These are phyloP conservation scores for Maudiozyma serrabonitensis DNA, from an alignment of 805 yeast species.

Conservation along the genomic window DNA sequence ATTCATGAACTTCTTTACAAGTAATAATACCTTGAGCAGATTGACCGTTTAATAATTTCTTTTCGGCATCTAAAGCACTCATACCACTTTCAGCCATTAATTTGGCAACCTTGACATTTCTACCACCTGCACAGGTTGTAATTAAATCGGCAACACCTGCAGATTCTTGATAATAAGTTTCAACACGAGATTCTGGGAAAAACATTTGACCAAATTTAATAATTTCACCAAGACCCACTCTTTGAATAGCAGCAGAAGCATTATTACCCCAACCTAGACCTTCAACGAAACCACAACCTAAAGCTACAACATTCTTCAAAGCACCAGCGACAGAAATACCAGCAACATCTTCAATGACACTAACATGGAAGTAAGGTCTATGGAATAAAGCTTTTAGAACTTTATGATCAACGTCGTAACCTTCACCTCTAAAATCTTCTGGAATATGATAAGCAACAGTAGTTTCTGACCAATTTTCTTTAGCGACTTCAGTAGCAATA, in stretches of 20 bases:
- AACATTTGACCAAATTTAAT: constrained; percentile 75
- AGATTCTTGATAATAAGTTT: constrained; percentile 84
- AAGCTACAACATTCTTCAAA: constrained; percentile 88
- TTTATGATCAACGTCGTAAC: constrained; percentile 50
- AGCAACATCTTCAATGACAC: constrained; percentile 84
- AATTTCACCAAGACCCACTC: constrained; percentile 88
- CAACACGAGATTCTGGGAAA: constrained; percentile 62
- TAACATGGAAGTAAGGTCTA: constrained; percentile 96
- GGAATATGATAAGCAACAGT: constrained; percentile 87
- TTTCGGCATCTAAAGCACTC: constrained; percentile 73
- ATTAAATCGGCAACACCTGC: constrained; percentile 98
- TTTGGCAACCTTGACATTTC: constrained; percentile 87
- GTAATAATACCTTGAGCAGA: constrained; percentile 94
- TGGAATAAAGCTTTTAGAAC: constrained; percentile 81
- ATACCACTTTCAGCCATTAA: constrained; percentile 75
- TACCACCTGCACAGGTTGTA: constrained; percentile 96
- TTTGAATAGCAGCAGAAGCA: constrained; percentile 95
- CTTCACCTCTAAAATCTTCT: constrained; percentile 40
- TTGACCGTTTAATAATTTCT: constrained; percentile 83
- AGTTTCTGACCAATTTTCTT: constrained; percentile 93
- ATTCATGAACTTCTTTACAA: constrained; percentile 81
- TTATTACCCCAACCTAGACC: constrained; percentile 99
- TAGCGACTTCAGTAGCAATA: constrained; percentile 94
- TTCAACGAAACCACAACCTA: constrained; percentile 95
- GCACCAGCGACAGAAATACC: constrained; percentile 98